phyloP scores from a whole-genome alignment of 2,329 filamentous ascomycete species.

The Colletotrichum melonis region DNA sequence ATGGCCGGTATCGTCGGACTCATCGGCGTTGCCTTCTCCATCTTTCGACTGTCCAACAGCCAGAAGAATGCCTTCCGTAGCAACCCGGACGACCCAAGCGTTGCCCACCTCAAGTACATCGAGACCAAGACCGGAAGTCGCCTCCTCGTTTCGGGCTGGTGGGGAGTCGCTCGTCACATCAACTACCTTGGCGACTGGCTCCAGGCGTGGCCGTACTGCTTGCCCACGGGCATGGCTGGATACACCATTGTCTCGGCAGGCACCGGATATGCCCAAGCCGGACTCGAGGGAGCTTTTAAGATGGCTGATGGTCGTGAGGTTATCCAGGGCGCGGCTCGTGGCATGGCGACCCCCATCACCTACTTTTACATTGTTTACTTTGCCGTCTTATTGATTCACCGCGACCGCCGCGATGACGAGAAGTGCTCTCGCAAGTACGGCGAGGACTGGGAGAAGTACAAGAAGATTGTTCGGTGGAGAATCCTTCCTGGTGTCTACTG shows the following conservation, averaged over 20 bases:
- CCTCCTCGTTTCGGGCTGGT: slow-evolving; percentile 89
- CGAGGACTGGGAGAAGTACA: slow-evolving; percentile 91
- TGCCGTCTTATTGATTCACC: slow-evolving; percentile 85
- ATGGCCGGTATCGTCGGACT: slow-evolving; percentile 74
- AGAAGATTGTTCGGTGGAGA: slow-evolving; percentile 80
- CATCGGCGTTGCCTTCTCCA: slow-evolving; percentile 81
- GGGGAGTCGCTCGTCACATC: slow-evolving; percentile 91
- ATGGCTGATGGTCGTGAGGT: slow-evolving; percentile 72
- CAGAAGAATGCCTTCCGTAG: slow-evolving; percentile 96
- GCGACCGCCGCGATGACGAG: slow-evolving; percentile 87
- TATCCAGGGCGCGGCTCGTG: slow-evolving; percentile 77
- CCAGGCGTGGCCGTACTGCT: slow-evolving; percentile 89
- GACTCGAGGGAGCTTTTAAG: slow-evolving; percentile 63
- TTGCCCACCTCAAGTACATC: slow-evolving; percentile 86
- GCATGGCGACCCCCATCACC: slow-evolving; percentile 88
- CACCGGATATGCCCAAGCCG: slow-evolving; percentile 56
- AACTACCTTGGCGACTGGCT: slow-evolving; percentile 98
- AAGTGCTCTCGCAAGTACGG: slow-evolving; percentile 95
- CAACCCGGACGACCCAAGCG: slow-evolving; percentile 81
- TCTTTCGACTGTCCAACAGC: slow-evolving; percentile 94
- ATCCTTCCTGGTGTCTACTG: slow-evolving; percentile 90
- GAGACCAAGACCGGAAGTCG: slow-evolving; percentile 85
- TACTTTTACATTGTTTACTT: slow-evolving; percentile 98
- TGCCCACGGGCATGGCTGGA: slow-evolving; percentile 87
- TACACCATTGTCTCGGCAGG: slow-evolving; percentile 76